Evolutionary conservation across 306 rosid species (phyloP).

Genomic region (Myrica gale): DNA sequence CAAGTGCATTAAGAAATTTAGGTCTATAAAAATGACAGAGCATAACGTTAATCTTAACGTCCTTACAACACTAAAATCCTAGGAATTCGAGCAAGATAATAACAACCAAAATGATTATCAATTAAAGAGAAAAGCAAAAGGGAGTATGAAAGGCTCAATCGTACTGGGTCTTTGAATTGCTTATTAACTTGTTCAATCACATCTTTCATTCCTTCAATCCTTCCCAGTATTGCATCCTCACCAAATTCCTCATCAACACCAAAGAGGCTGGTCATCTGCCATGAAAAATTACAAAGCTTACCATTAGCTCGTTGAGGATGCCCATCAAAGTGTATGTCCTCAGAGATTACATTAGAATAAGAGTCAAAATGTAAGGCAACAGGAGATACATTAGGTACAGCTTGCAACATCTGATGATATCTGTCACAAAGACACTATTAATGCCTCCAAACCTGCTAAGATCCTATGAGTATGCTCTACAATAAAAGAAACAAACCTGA

Average conservation of each 20-base stretch:
- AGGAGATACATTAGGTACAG: neutral
- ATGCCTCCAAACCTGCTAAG: neutral
- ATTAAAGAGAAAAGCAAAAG: neutral
- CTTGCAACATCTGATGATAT: neutral
- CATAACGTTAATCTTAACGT: neutral
- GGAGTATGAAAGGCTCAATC: constrained; percentile 12
- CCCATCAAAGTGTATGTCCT: constrained; percentile 5
- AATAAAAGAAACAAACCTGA: constrained; percentile 59
- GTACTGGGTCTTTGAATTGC: constrained; percentile 97
- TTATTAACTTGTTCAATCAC: constrained; percentile 88
- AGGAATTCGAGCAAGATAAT: neutral
- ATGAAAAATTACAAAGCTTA: constrained; percentile 9
- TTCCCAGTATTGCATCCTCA: constrained; percentile 92
- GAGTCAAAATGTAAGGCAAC: neutral
- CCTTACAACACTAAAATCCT: neutral
- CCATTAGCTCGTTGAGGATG: constrained; percentile 11
- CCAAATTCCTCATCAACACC: constrained; percentile 94
- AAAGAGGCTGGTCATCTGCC: constrained; percentile 86
- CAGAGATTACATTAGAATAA: constrained; percentile 1
- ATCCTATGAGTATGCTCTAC: neutral
- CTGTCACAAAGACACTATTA: constrained; percentile 13
- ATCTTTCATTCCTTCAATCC: constrained; percentile 93
- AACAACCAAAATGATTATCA: neutral
- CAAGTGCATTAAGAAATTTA: constrained; percentile 22
- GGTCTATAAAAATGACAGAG: neutral